phyloP scores from a whole-genome alignment of 345 rosid species.

The Bruguiera sexangula region DNA sequence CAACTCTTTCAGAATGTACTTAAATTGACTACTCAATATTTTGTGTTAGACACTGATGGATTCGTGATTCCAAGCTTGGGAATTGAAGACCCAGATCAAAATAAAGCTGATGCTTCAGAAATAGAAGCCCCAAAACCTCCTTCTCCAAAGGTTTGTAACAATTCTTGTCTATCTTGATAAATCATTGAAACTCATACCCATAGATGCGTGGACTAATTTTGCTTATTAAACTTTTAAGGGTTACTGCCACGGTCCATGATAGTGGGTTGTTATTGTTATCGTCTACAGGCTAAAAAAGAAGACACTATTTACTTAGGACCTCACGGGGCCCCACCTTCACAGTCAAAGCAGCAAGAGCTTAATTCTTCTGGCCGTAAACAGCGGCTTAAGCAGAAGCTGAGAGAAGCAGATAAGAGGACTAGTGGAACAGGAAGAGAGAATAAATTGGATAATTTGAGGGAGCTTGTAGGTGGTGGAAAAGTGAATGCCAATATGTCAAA shows the following conservation, averaged over 20 bases:
- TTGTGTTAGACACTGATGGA: slow-evolving; percentile 74
- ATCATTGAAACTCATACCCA: too few species aligned
- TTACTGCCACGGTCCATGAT: too few species aligned
- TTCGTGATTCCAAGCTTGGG: slow-evolving; percentile 96
- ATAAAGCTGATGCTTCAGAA: slow-evolving; percentile 34
- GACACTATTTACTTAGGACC: slow-evolving; percentile 90
- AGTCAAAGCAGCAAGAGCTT: slow-evolving; percentile 57
- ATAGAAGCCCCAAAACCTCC: slow-evolving; percentile 45
- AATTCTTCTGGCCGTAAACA: slow-evolving; percentile 64
- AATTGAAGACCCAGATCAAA: slow-evolving; percentile 38
- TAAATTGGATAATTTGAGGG: slow-evolving; percentile 69
- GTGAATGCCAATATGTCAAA: slow-evolving; percentile 39
- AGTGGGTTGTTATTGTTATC: too few species aligned
- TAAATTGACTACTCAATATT: not conserved
- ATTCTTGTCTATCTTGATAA: not conserved
- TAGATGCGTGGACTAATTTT: too few species aligned
- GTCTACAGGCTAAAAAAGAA: slow-evolving; percentile 48
- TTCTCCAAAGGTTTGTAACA: slow-evolving; percentile 52
- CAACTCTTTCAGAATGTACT: not conserved
- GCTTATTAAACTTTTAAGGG: not conserved
- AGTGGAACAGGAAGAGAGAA: slow-evolving; percentile 74
- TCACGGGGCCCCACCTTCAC: slow-evolving; percentile 85
- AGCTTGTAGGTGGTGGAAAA: slow-evolving; percentile 63
- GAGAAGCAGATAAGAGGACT: slow-evolving; percentile 72
- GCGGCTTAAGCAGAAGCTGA: slow-evolving; percentile 74